These are phyloP conservation scores for Sporisorium sorghi DNA, from an alignment of 1,284 basidiomycete genomes.

Conservation along the genomic window DNA sequence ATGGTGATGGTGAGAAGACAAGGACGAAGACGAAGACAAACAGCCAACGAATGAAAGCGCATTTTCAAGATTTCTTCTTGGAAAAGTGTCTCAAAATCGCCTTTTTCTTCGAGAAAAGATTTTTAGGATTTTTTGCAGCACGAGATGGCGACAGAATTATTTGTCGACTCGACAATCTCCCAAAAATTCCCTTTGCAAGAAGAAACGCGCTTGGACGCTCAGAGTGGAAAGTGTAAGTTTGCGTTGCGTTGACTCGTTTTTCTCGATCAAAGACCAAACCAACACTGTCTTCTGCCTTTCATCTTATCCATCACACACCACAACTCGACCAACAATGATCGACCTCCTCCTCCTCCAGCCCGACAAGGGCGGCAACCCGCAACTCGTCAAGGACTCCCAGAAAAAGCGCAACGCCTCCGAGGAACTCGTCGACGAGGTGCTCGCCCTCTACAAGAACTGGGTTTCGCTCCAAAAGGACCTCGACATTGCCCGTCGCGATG, in stretches of 20 bases:
- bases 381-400: slow-evolving; percentile 91
- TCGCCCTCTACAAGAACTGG: slow-evolving; percentile 92
- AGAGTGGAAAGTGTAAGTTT: background rate
- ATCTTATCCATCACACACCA: background rate
- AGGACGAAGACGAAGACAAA: background rate
- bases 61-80: slow-evolving; percentile 16
- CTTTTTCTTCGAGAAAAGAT: background rate
- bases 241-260: background rate
- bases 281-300: slow-evolving; percentile 11
- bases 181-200: background rate
- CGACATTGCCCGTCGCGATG: slow-evolving; percentile 81
- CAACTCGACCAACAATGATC: slow-evolving; percentile 52
- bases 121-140: background rate
- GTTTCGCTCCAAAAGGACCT: slow-evolving; percentile 87
- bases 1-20: background rate
- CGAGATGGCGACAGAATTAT: background rate
- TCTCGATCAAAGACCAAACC: slow-evolving; percentile 5
- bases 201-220: slow-evolving; percentile 1
- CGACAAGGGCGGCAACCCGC: slow-evolving; percentile 85
- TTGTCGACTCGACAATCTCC: background rate
- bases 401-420: slow-evolving; percentile 87
- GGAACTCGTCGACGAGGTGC: slow-evolving; percentile 92
- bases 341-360: slow-evolving; percentile 60
- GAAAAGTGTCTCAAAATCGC: slow-evolving; percentile 27
- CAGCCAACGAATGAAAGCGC: background rate